Percentiles rank a stretch among this genome's conserved stretches.
These are phyloP conservation scores for Thinopyrum elongatum DNA, from an alignment of 176 grass and related monocot species.

Conservation along the genomic window DNA sequence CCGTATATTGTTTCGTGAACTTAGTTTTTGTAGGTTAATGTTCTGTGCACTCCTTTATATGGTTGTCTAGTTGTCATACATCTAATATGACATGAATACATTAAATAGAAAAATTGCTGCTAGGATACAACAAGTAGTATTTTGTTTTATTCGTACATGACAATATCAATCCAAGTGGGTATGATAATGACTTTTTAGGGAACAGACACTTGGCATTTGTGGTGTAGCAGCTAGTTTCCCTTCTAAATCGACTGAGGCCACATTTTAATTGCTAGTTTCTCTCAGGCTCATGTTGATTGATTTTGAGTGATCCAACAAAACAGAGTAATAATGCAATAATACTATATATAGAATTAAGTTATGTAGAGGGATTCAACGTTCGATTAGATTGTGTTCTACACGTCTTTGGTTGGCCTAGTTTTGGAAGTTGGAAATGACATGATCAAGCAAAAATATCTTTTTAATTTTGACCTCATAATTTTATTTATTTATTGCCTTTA, in stretches of 20 bases:
- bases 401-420: neutral
- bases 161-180: conserved; percentile 12
- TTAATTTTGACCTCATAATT: conserved; percentile 11
- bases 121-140: neutral
- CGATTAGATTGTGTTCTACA: neutral
- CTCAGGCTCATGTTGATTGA: neutral
- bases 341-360: neutral
- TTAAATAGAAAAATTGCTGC: neutral
- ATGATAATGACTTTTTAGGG: neutral
- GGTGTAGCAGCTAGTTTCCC: neutral
- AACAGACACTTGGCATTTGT: neutral
- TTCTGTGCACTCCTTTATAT: neutral
- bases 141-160: conserved; percentile 8
- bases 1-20: conserved; percentile 13
- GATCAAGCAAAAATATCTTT: neutral
- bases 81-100: neutral
- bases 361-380: neutral
- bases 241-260: neutral
- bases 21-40: neutral
- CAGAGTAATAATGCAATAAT: neutral
- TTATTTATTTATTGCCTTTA: neutral
- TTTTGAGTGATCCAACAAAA: conserved; percentile 4
- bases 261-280: conserved; percentile 10
- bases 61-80: neutral
- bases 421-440: neutral